phyloP scores from a whole-genome alignment of 148 eudicot species.

The Arbutus unedo region DNA sequence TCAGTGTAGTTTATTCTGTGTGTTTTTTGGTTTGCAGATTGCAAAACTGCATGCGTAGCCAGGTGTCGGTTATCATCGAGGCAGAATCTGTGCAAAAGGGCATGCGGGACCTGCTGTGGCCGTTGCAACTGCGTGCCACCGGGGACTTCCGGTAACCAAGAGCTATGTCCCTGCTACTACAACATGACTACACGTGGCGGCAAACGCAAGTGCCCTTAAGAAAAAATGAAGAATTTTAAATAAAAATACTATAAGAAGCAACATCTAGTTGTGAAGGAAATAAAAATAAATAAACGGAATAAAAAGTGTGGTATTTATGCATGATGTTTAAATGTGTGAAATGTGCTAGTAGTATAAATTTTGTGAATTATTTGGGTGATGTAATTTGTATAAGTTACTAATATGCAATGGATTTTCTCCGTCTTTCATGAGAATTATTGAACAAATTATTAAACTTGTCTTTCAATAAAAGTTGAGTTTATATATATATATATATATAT shows the following conservation, averaged over 20 bases:
- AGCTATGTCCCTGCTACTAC: slow-evolving; percentile 40
- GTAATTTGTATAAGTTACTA: background rate
- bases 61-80: slow-evolving; percentile 20
- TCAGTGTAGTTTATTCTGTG: no score
- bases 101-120: slow-evolving; percentile 42
- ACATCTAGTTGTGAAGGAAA: background rate
- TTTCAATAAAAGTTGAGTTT: no score
- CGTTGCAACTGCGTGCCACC: slow-evolving; percentile 52
- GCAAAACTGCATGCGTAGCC: background rate
- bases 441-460: no score
- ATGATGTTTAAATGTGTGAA: background rate
- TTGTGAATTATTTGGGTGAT: background rate
- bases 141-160: slow-evolving; percentile 34
- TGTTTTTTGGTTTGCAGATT: background rate
- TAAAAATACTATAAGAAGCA: no score
- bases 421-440: background rate
- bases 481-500: no score
- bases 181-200: slow-evolving; percentile 32
- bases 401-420: background rate
- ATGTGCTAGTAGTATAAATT: background rate
- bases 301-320: background rate
- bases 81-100: slow-evolving; percentile 30
- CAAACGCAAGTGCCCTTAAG: slow-evolving; percentile 37
- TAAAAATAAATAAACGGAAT: background rate
- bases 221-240: no score